Evolutionary conservation across 257 asterid species (phyloP), one percentile per base, ranked within the genome.

Genomic region (Primulina huaijiensis): DNA sequence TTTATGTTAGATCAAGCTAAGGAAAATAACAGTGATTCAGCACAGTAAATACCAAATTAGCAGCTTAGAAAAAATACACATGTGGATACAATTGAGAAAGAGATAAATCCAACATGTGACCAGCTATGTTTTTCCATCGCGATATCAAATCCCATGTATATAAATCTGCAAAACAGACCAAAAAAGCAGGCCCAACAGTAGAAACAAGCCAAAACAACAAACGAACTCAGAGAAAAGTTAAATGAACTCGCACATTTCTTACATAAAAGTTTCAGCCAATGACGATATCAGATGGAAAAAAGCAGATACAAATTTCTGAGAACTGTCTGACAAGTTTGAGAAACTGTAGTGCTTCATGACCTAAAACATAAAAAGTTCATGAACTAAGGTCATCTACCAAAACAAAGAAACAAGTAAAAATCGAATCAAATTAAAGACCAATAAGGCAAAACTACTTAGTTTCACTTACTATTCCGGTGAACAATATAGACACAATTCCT

Each of bases 121-220:
- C 96, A 91, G 87, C 99, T 90, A 86, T 91, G 97, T 70, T 89
- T 85, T 76, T 94, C 97, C 96, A 94, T 90, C 76, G 95, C 99
- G 73, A 94, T 94, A 85, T 90, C 97, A 73, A 93, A 86, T 52
- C 99, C 99, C 99, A 93, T 90, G 81, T 94, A 94, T 78, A 94
- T 91, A 80, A 94, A 94, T 80, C 99, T 93, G 92, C 86, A 80
- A 33, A 68, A 76, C 20, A 70, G 65, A 72, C 60, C 63, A 63
- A 73, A 64, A 55, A 25, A 66, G 76, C 65, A 68, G 71, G 75
- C 61, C 61, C 73, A 75, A 76, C 73, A 64, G 67, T 46, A 29
- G 55, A 68, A 37, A 52, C 46, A 65, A 60, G 67, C 60, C 35
- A 68, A 29, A 19, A 38, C 8, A 16, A 61, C 12, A 63, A 52